A percentile compares a stretch with the other conserved stretches of the same genome.
Evolutionary conservation across 2,329 filamentous ascomycete species (phyloP).

Genomic region (Arthroderma sp.): DNA sequence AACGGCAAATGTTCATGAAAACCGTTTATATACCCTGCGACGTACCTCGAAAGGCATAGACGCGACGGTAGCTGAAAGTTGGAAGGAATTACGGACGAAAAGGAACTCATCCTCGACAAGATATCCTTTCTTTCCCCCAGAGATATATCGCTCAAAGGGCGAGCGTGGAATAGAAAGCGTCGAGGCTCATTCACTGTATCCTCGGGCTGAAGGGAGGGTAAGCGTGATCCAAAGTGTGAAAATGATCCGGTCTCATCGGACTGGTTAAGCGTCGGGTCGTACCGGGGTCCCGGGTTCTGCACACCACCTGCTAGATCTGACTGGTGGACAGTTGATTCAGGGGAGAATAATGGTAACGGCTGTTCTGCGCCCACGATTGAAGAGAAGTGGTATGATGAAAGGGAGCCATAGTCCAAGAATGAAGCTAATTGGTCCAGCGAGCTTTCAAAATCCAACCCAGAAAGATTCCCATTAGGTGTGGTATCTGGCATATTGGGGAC

Average conservation of each 20-base stretch:
- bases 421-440: conserved; percentile 26
- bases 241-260: conserved; percentile 32
- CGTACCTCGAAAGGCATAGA: conserved; percentile 34
- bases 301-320: conserved; percentile 17
- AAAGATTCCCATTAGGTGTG: background rate
- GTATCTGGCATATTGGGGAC: conserved; percentile 1
- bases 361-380: conserved; percentile 31
- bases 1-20: conserved; percentile 40
- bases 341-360: conserved; percentile 21
- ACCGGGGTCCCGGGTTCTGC: conserved; percentile 20
- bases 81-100: conserved; percentile 32
- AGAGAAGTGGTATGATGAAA: conserved; percentile 36
- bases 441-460: conserved; percentile 15
- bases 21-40: conserved; percentile 39
- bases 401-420: conserved; percentile 32
- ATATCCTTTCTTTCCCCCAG: conserved; percentile 34
- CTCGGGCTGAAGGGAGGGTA: conserved; percentile 35
- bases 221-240: conserved; percentile 35
- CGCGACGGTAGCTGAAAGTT: conserved; percentile 35
- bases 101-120: conserved; percentile 31
- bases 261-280: conserved; percentile 26
- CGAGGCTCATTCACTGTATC: conserved; percentile 31
- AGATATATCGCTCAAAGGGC: conserved; percentile 34
- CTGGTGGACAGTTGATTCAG: conserved; percentile 23
- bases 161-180: conserved; percentile 25